These are phyloP conservation scores for Aspergillus intermedius DNA, from an alignment of 2,329 filamentous ascomycete species.

Conservation along the genomic window DNA sequence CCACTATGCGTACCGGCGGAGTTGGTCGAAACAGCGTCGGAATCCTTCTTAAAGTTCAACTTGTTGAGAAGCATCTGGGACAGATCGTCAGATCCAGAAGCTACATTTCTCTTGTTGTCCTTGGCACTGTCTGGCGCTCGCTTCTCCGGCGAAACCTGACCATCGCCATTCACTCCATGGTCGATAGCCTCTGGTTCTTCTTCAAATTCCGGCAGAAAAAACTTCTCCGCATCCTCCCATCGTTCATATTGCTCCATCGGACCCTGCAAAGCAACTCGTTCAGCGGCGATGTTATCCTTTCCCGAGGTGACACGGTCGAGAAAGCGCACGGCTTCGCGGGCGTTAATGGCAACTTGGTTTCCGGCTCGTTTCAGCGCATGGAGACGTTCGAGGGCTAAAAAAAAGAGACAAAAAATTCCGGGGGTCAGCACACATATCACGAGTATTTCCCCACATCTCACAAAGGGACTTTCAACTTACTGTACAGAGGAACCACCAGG, in stretches of 20 bases:
- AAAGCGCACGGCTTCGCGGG: slow-evolving; percentile 46
- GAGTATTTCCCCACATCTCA: neutral
- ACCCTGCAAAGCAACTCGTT: slow-evolving; percentile 42
- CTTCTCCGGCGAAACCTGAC: slow-evolving; percentile 13
- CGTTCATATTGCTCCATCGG: slow-evolving; percentile 45
- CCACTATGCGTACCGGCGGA: slow-evolving; percentile 38
- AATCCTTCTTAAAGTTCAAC: slow-evolving; percentile 41
- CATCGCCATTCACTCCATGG: slow-evolving; percentile 12
- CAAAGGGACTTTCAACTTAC: slow-evolving; percentile 26
- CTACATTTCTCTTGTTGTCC: slow-evolving; percentile 15
- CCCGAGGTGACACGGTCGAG: slow-evolving; percentile 46
- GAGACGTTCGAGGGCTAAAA: slow-evolving; percentile 41
- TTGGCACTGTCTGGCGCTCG: slow-evolving; percentile 12
- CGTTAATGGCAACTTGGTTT: slow-evolving; percentile 44
- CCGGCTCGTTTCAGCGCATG: slow-evolving; percentile 40
- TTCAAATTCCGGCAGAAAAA: slow-evolving; percentile 39
- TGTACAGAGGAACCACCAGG: slow-evolving; percentile 47
- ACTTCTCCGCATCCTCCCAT: slow-evolving; percentile 43
- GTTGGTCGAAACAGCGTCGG: slow-evolving; percentile 32
- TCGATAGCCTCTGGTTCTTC: slow-evolving; percentile 28
- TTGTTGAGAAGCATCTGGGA: slow-evolving; percentile 44
- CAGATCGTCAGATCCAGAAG: slow-evolving; percentile 29
- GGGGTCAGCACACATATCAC: slow-evolving; percentile 6
- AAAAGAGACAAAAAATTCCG: slow-evolving; percentile 8
- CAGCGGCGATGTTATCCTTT: slow-evolving; percentile 37